Evolutionary conservation across 139 green algal species (phyloP).

Genomic region (Gonium pectorale): DNA sequence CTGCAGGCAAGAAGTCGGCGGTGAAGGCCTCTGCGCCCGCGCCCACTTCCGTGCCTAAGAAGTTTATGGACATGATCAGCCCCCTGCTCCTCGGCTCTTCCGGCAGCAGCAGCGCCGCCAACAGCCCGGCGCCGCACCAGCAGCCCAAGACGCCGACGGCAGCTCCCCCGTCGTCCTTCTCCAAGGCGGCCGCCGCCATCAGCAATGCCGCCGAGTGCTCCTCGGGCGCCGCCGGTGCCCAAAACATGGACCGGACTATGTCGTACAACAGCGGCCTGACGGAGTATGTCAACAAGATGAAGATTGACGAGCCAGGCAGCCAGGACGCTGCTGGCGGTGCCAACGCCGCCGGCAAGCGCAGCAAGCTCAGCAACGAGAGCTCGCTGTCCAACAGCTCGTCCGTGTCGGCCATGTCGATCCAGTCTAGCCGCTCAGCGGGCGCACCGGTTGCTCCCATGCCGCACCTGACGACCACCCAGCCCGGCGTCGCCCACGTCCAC

Average conservation of each 20-base stretch:
- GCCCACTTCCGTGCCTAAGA: slow-evolving; percentile 29
- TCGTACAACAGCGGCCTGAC: slow-evolving; percentile 38
- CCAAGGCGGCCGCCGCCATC: slow-evolving; percentile 29
- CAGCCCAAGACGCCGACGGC: not conserved
- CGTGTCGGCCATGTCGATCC: slow-evolving; percentile 17
- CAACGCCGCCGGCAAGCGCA: slow-evolving; percentile 39
- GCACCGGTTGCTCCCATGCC: slow-evolving; percentile 33
- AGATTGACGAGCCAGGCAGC: slow-evolving; percentile 8
- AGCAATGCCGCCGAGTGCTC: not conserved
- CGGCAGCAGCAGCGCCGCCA: slow-evolving; percentile 20
- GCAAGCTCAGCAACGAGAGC: slow-evolving; percentile 45
- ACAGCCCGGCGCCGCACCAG: slow-evolving; percentile 4
- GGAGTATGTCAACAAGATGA: slow-evolving; percentile 56
- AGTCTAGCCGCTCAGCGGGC: slow-evolving; percentile 29
- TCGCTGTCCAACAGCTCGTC: not conserved
- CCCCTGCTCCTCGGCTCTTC: slow-evolving; percentile 47
- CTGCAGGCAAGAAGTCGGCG: slow-evolving; percentile 33
- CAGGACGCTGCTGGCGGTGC: not conserved
- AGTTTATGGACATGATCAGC: slow-evolving; percentile 55
- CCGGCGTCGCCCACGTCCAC: slow-evolving; percentile 1
- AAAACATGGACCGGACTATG: slow-evolving; percentile 26
- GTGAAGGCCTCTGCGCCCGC: not conserved
- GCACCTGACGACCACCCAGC: slow-evolving; percentile 5
- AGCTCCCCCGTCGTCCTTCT: not conserved
- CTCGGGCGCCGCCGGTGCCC: not conserved